These are phyloP conservation scores for Phytopythium ostracodes DNA, from an alignment of 352 stramenopile species.

Conservation along the genomic window DNA sequence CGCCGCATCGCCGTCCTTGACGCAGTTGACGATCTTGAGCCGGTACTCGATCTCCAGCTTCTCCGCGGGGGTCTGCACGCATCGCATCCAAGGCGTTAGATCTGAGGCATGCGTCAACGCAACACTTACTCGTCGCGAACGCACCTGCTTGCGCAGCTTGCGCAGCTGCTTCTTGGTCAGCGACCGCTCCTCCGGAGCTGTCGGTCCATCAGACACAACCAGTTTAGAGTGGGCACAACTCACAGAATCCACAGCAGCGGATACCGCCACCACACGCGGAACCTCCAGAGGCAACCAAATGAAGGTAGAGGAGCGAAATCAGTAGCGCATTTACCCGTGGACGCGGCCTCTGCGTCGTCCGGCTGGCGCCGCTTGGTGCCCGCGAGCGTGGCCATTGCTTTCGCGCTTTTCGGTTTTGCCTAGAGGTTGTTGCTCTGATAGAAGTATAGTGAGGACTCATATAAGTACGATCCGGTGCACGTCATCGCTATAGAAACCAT, in stretches of 20 bases:
- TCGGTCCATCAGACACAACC: background rate
- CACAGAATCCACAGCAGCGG: no score
- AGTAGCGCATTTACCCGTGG: background rate
- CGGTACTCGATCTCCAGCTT: conserved; percentile 35
- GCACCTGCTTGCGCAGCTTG: conserved; percentile 48
- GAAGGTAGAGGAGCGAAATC: background rate
- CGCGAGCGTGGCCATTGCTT: conserved; percentile 30
- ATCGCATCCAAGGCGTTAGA: background rate
- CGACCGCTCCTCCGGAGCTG: conserved; percentile 13
- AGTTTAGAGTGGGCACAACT: no score
- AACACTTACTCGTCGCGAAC: background rate
- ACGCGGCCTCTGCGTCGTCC: conserved; percentile 1
- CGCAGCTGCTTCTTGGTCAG: conserved; percentile 36
- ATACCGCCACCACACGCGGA: background rate
- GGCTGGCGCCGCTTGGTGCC: conserved; percentile 26
- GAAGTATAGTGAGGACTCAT: background rate
- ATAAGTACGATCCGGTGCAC: background rate
- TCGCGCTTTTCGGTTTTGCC: background rate
- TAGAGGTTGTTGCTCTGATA: background rate
- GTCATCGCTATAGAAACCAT: no score
- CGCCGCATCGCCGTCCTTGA: conserved; percentile 29
- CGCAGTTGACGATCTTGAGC: conserved; percentile 38
- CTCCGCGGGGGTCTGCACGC: conserved; percentile 35
- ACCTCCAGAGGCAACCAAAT: background rate
- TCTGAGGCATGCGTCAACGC: background rate